Percentiles rank a stretch among this genome's conserved stretches.
Conservation (phyloP, 1,284 basidiomycete species). For the Coniferiporia weirii region DNA sequence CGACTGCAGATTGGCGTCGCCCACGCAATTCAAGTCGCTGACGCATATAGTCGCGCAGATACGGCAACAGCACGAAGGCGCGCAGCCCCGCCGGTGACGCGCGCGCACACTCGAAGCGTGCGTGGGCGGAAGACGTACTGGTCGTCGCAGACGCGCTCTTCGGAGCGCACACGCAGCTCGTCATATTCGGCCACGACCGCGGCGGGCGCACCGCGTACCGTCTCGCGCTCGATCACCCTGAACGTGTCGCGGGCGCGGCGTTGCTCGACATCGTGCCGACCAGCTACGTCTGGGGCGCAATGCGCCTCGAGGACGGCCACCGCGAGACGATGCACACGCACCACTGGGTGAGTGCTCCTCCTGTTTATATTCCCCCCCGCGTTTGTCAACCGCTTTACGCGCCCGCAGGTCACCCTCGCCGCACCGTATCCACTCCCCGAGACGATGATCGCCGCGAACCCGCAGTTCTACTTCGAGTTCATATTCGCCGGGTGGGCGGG, state of each 20-base stretch:
- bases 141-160: constrained; percentile 21
- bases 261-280: constrained; percentile 28
- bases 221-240: constrained; percentile 23
- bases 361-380: background rate
- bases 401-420: constrained; percentile 25
- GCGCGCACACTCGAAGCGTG: constrained; percentile 24
- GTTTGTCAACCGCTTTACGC: background rate
- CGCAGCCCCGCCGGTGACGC: constrained; percentile 18
- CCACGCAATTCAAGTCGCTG: background rate
- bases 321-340: constrained; percentile 22
- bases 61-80: constrained; percentile 23
- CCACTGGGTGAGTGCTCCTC: constrained; percentile 22
- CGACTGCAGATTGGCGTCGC: background rate
- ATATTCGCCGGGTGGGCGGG: constrained; percentile 23
- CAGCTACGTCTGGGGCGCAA: constrained; percentile 23
- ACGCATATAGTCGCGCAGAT: constrained; percentile 14
- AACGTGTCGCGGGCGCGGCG: constrained; percentile 21
- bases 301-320: constrained; percentile 21
- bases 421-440: constrained; percentile 26
- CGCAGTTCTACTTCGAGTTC: constrained; percentile 22
- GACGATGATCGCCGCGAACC: constrained; percentile 22
- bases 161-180: constrained; percentile 15
- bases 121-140: constrained; percentile 23
- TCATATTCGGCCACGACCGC: constrained; percentile 27
- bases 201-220: constrained; percentile 26